Evolutionary conservation across 352 stramenopile genomes (phyloP).

Genomic region (Phytophthora capsici): DNA sequence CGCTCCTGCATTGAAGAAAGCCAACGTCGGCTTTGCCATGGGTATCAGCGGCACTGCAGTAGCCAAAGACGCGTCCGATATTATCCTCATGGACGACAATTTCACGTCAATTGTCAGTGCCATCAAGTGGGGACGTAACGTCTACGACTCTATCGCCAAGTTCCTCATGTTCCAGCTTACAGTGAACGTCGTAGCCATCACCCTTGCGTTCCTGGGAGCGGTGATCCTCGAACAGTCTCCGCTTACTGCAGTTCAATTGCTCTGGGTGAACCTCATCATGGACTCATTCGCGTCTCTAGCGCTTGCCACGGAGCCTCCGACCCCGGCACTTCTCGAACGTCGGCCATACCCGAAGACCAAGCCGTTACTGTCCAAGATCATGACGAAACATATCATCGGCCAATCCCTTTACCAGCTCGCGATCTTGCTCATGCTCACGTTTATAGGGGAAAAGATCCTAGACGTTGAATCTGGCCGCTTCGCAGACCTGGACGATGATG

Average conservation of each 20-base stretch:
- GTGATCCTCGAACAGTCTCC: slow-evolving; percentile 83
- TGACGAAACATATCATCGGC: slow-evolving; percentile 96
- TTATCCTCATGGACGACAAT: slow-evolving; percentile 97
- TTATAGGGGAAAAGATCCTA: slow-evolving; percentile 66
- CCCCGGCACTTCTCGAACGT: slow-evolving; percentile 90
- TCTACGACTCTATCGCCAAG: slow-evolving; percentile 98
- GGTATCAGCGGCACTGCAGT: slow-evolving; percentile 96
- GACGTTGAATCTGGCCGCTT: slow-evolving; percentile 52
- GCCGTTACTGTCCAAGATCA: slow-evolving; percentile 93
- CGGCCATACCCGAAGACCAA: slow-evolving; percentile 92
- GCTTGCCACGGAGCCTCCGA: slow-evolving; percentile 94
- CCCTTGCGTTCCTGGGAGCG: slow-evolving; percentile 92
- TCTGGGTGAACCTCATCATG: slow-evolving; percentile 99
- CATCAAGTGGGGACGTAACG: slow-evolving; percentile 95
- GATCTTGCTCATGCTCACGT: slow-evolving; percentile 91
- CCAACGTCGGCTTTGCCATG: slow-evolving; percentile 98
- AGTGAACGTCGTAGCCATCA: slow-evolving; percentile 96
- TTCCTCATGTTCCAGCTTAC: slow-evolving; percentile 99
- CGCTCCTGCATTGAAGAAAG: slow-evolving; percentile 95
- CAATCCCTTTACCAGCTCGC: slow-evolving; percentile 93
- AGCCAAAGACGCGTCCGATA: slow-evolving; percentile 96
- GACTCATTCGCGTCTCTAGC: slow-evolving; percentile 97
- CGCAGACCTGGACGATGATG: slow-evolving; percentile 38
- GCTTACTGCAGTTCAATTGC: slow-evolving; percentile 95
- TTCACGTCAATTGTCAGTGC: slow-evolving; percentile 97